Conservation (phyloP, 805 yeast species). For the Barnettozyma salicaria region DNA sequence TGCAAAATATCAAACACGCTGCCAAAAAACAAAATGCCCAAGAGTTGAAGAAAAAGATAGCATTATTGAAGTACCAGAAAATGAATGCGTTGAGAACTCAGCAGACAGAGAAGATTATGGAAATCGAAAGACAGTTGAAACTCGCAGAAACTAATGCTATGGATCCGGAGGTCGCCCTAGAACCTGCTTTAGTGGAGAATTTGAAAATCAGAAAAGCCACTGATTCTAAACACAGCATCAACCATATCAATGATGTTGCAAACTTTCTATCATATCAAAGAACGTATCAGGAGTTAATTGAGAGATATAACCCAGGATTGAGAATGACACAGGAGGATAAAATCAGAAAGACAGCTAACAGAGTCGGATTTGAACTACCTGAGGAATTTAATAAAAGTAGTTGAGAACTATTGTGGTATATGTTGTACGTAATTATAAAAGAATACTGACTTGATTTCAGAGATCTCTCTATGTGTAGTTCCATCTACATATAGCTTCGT, state of each 20-base stretch:
- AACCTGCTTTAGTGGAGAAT: constrained; percentile 10
- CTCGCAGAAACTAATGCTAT: constrained; percentile 15
- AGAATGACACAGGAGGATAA: constrained; percentile 73
- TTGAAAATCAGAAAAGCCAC: constrained; percentile 11
- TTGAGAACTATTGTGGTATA: background rate
- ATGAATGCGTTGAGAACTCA: constrained; percentile 22
- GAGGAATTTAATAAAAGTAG: constrained; percentile 24
- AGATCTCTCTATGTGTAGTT: background rate
- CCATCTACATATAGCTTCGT: background rate
- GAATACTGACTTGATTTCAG: no score
- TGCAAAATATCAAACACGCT: constrained; percentile 20
- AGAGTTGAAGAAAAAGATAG: constrained; percentile 22
- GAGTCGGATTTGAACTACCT: constrained; percentile 81
- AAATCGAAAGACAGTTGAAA: constrained; percentile 18
- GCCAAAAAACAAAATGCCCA: constrained; percentile 23
- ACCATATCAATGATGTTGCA: constrained; percentile 53
- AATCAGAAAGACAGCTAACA: constrained; percentile 71
- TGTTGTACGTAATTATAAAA: background rate
- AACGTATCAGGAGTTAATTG: constrained; percentile 69
- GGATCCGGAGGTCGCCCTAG: constrained; percentile 17
- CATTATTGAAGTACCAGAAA: constrained; percentile 23
- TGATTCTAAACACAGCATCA: constrained; percentile 18
- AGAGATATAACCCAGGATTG: constrained; percentile 82
- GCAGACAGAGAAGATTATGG: constrained; percentile 17
- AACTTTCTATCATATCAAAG: constrained; percentile 67